Evolutionary conservation across 1,284 basidiomycete species (phyloP).

Genomic region (Melampsora americana): DNA sequence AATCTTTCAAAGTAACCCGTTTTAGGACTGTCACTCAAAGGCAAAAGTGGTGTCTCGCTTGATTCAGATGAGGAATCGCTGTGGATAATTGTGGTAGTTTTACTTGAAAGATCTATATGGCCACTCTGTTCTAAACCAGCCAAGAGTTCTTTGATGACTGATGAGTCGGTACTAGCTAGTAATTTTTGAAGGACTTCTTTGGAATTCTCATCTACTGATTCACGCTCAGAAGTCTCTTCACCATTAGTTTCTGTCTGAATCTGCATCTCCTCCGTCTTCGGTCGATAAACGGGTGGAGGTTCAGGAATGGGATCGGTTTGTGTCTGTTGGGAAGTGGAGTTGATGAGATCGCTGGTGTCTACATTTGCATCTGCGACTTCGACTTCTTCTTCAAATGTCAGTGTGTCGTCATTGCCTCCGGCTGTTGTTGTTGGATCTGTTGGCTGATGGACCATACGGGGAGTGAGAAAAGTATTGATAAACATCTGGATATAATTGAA

Average conservation of each 20-base stretch:
- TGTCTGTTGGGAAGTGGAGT: conserved; percentile 1
- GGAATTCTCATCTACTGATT: background rate
- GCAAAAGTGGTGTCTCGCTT: background rate
- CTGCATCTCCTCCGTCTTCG: conserved; percentile 33
- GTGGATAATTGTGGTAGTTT: background rate
- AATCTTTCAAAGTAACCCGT: conserved; percentile 6
- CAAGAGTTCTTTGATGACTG: background rate
- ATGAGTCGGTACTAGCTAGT: background rate
- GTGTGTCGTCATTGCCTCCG: background rate
- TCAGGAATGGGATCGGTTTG: conserved; percentile 37
- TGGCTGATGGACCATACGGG: no score
- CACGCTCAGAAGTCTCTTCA: background rate
- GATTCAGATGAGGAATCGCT: background rate
- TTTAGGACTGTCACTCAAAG: background rate
- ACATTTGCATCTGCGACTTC: conserved; percentile 4
- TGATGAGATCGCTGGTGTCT: conserved; percentile 8
- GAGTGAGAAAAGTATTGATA: no score
- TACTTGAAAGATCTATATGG: background rate
- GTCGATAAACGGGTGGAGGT: conserved; percentile 40
- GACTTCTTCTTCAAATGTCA: conserved; percentile 7
- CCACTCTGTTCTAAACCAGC: background rate
- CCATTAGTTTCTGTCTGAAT: conserved; percentile 21
- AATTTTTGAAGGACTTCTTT: background rate
- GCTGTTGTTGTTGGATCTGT: background rate
- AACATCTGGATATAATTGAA: no score